These are phyloP conservation scores for Endotrypanum monterogeii DNA, from an alignment of 208 protist genomes.

Conservation along the genomic window DNA sequence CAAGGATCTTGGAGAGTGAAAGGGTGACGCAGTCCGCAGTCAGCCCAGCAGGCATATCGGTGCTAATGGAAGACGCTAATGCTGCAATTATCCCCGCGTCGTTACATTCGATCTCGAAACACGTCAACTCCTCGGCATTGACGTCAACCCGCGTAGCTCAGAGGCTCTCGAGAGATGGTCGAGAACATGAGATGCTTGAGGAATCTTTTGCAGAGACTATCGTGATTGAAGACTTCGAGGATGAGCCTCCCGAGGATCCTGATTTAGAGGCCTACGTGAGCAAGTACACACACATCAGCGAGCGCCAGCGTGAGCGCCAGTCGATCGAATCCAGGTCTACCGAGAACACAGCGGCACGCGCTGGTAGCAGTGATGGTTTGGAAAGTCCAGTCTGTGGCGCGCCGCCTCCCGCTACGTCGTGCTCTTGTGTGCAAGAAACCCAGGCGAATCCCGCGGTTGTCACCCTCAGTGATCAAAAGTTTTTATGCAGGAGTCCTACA, in stretches of 20 bases:
- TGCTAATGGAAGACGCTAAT: not conserved
- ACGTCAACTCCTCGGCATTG: not conserved
- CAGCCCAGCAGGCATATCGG: not conserved
- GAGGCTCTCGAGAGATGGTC: not conserved
- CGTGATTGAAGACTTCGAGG: constrained; percentile 30
- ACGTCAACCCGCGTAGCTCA: not conserved
- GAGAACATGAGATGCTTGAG: not conserved
- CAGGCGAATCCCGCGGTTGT: not conserved
- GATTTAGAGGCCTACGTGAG: constrained; percentile 19
- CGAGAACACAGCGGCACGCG: not conserved
- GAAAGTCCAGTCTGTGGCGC: not conserved
- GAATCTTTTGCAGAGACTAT: constrained; percentile 24
- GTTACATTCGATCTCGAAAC: not conserved
- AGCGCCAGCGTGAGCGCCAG: constrained; percentile 21
- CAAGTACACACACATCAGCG: constrained; percentile 31
- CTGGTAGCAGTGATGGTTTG: not conserved
- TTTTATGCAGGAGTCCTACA: not conserved
- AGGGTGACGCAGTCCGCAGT: not conserved
- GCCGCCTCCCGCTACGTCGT: not conserved
- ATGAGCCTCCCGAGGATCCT: constrained; percentile 17
- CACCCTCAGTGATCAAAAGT: not conserved
- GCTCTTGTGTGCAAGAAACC: not conserved
- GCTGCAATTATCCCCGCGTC: too few relatives aligned
- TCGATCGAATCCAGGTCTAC: not conserved
- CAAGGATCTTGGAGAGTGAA: not conserved